Conservation (phyloP, 1,284 basidiomycete genomes). For the Trichosporon inkin region DNA sequence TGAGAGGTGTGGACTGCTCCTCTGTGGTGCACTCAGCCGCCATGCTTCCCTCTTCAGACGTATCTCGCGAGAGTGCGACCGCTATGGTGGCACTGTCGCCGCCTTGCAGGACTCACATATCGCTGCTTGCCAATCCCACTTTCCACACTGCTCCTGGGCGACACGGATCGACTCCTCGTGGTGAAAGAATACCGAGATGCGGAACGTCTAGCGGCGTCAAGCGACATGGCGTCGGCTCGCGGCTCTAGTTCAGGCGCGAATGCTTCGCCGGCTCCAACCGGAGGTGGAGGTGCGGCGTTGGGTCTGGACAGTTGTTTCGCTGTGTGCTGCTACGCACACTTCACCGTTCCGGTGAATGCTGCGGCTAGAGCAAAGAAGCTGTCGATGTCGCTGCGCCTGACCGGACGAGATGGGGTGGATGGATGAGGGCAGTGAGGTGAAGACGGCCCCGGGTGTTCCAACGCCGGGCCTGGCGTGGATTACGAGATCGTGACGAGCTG, state of each 20-base stretch:
- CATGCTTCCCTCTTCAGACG: neutral
- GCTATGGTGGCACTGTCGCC: neutral
- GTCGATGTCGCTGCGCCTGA: neutral
- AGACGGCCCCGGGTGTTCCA: neutral
- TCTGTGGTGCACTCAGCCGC: neutral
- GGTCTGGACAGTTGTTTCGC: too few relatives aligned
- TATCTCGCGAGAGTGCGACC: neutral
- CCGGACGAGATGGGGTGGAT: neutral
- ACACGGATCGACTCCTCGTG: neutral
- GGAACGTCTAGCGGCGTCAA: neutral
- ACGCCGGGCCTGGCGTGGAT: constrained; percentile 4
- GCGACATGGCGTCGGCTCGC: neutral
- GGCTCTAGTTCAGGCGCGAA: neutral
- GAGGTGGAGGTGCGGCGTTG: too few relatives aligned
- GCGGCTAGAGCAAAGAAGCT: too few relatives aligned
- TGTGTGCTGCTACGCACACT: too few relatives aligned
- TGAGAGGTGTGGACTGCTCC: neutral
- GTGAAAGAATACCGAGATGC: neutral
- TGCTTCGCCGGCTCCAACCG: neutral
- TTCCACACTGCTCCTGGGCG: neutral
- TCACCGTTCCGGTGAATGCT: too few relatives aligned
- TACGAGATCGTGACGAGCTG: constrained; percentile 2
- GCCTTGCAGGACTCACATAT: neutral
- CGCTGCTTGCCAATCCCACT: neutral
- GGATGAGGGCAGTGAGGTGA: neutral